phyloP scores from a whole-genome alignment of 495 filamentous ascomycete species.

The Cryomyces minteri region DNA sequence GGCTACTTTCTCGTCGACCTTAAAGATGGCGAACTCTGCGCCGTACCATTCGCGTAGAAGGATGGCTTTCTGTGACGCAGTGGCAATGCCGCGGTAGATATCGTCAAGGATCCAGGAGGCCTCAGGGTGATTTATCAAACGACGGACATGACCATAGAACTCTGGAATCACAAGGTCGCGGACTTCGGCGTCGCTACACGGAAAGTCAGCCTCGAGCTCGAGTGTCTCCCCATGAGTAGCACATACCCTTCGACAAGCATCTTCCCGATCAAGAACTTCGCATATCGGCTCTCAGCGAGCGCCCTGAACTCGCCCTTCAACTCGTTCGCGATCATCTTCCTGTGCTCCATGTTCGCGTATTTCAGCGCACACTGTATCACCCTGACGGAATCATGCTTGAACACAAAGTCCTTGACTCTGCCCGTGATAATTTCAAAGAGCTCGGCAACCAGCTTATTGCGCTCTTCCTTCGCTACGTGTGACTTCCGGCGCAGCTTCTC shows the following conservation, averaged over 20 bases:
- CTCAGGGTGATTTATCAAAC: conserved; percentile 87
- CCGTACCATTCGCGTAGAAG: conserved; percentile 95
- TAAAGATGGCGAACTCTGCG: conserved; percentile 75
- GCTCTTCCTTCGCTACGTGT: conserved; percentile 68
- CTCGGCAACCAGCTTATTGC: conserved; percentile 71
- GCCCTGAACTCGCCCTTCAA: conserved; percentile 69
- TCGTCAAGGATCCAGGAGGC: conserved; percentile 96
- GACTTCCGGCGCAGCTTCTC: conserved; percentile 83
- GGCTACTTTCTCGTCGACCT: conserved; percentile 27
- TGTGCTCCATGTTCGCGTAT: conserved; percentile 70
- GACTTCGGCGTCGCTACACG: conserved; percentile 45
- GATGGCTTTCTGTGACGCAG: conserved; percentile 59
- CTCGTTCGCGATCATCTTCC: conserved; percentile 72
- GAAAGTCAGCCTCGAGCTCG: background rate
- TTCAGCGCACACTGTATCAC: conserved; percentile 94
- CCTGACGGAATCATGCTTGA: conserved; percentile 94
- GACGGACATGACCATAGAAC: conserved; percentile 82
- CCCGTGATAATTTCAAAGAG: conserved; percentile 82
- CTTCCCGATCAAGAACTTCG: conserved; percentile 92
- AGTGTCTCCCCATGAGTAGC: background rate
- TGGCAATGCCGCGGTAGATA: conserved; percentile 74
- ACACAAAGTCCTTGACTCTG: conserved; percentile 79
- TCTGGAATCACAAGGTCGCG: conserved; percentile 77
- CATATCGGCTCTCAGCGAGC: conserved; percentile 84
- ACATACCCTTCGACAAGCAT: conserved; percentile 61